Evolutionary conservation across 1,139 yeast species (phyloP).

Genomic region (Geotrichum restrictum): DNA sequence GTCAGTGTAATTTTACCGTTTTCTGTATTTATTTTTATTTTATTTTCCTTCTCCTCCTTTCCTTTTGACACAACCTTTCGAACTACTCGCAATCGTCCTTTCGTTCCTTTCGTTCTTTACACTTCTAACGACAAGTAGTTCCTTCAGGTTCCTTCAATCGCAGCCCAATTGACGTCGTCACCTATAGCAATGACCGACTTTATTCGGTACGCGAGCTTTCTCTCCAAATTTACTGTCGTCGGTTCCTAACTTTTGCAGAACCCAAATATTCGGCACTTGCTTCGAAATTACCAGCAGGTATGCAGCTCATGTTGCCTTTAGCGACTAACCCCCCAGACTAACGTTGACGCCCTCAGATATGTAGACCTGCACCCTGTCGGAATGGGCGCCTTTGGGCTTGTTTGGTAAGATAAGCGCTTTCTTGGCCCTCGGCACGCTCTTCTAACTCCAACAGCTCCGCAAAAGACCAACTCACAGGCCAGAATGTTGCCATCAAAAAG

Average conservation of each 20-base stretch:
- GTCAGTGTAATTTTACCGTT: no score
- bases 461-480: slow-evolving; percentile 81
- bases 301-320: no score
- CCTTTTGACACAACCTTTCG: no score
- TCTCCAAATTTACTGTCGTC: slow-evolving; percentile 5
- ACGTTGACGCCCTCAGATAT: slow-evolving; percentile 49
- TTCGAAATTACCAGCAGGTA: slow-evolving; percentile 72
- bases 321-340: background rate
- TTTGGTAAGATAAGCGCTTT: slow-evolving; percentile 46
- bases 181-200: slow-evolving; percentile 30
- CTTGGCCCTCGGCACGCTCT: no score
- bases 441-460: slow-evolving; percentile 54
- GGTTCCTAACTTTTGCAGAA: slow-evolving; percentile 33
- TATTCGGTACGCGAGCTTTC: slow-evolving; percentile 31
- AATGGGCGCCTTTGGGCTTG: slow-evolving; percentile 98
- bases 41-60: no score
- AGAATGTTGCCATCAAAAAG: slow-evolving; percentile 94
- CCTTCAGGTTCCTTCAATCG: no score
- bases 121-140: no score
- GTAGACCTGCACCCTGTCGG: slow-evolving; percentile 95
- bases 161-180: background rate
- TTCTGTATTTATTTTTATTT: no score
- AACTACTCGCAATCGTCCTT: no score
- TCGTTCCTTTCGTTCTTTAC: no score
- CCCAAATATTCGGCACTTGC: slow-evolving; percentile 47